Base-by-base conservation (phyloP, 768 basidiomycete genomes). In the Suillus americanus region DNA sequence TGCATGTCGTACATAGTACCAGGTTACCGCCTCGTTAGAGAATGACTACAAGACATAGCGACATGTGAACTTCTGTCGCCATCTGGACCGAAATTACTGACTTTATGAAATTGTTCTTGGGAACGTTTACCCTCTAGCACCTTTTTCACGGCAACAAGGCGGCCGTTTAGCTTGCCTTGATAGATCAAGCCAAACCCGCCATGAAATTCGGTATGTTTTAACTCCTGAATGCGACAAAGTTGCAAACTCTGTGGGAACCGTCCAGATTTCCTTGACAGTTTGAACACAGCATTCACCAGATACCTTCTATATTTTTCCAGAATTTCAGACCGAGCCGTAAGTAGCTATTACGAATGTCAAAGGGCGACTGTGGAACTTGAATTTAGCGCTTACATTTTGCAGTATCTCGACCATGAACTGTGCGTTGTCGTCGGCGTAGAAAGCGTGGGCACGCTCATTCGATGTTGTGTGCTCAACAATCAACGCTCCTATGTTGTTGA, bases 1-100 rank as follows among this genome's bases (percentile, higher is more conserved):
- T 0, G 71, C 67, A 61, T 81, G 80, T 0, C 61, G 67, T 8
- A 80, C 56, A 62, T 77, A 71, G 5, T 69, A 69, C 78, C 79
- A 81, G 55, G 75, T 48, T 20, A 75, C 66, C 16, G 75, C 75
- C 51, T 81, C 79, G 16, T 70, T 70, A 28, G 69, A 68, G 25
- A 78, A 66, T 48, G 60, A 51, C 75, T 77, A 25, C 7, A 5
- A 16, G 13, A 10, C 14, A 48, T 33, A 30, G 18, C 40, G 41
- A 35, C 4, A 30, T 60, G 30, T 23, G 46, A 35, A 46, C 41
- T 40, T 45, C 59, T 28, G 48, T 45, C 13, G 0, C 2, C n/a
- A 30, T 20, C 25, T 2, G 16, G 30, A 40, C 30, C 12, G 25
- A n/a, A 20, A 40, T 43, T 50, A 13, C 18, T 67, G 30, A 76